These are phyloP conservation scores for Xylaria intraflava DNA, from an alignment of 495 filamentous ascomycete species.

Conservation along the genomic window DNA sequence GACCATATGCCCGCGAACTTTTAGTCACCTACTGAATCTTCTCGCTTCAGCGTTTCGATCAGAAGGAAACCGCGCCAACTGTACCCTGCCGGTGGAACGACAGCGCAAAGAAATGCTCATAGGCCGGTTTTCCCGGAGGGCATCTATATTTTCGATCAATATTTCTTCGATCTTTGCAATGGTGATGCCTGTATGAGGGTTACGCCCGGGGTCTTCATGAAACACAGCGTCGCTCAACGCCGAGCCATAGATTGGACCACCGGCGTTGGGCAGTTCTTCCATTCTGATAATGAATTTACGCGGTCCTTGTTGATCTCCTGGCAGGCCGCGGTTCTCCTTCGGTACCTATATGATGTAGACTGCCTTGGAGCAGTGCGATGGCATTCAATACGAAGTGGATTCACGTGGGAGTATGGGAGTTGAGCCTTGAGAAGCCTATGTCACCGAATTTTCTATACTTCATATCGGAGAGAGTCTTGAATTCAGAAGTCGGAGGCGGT, in stretches of 20 bases:
- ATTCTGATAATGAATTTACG: too few relatives aligned
- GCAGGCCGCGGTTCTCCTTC: not conserved
- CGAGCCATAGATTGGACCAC: not conserved
- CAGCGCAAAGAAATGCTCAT: slow-evolving; percentile 41
- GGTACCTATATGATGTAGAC: not conserved
- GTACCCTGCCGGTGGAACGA: slow-evolving; percentile 11
- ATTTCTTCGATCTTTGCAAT: slow-evolving; percentile 48
- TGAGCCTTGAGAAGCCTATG: too few relatives aligned
- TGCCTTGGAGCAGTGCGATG: too few relatives aligned
- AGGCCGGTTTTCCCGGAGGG: slow-evolving; percentile 32
- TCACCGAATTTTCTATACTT: too few relatives aligned
- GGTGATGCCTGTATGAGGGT: slow-evolving; percentile 22
- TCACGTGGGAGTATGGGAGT: too few relatives aligned
- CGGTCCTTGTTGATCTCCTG: not conserved
- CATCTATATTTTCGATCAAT: slow-evolving; percentile 45
- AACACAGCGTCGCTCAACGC: not conserved
- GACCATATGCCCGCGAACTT: not conserved
- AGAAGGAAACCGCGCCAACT: slow-evolving; percentile 31
- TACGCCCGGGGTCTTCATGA: not conserved
- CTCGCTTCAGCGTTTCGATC: slow-evolving; percentile 30
- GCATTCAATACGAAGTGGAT: too few relatives aligned
- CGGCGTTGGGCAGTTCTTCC: not conserved
- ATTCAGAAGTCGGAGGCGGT: too few relatives aligned
- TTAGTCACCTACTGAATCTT: slow-evolving; percentile 40
- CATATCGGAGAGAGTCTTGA: too few relatives aligned